These are phyloP conservation scores for Raphanus sativus DNA, from an alignment of 345 rosid genomes.

Conservation along the genomic window DNA sequence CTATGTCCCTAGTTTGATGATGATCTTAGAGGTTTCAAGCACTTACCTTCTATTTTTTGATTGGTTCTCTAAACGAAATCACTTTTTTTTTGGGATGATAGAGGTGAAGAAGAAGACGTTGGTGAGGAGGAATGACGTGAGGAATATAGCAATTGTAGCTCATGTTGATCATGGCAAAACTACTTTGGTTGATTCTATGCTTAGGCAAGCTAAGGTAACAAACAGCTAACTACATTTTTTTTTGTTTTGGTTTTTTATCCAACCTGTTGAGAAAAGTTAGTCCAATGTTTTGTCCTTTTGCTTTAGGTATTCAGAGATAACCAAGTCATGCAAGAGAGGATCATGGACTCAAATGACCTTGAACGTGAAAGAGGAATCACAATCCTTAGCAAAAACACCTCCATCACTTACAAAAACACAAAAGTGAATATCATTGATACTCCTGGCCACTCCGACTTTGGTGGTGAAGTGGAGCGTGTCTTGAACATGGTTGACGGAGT, in stretches of 20 bases:
- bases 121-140: constrained; percentile 69
- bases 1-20: not conserved
- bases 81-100: constrained; percentile 31
- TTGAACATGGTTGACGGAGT: constrained; percentile 99
- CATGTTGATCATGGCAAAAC: constrained; percentile 99
- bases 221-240: not conserved
- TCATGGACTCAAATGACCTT: constrained; percentile 96
- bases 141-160: constrained; percentile 96
- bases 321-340: constrained; percentile 83
- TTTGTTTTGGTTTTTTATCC: too few species aligned
- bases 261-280: too few species aligned
- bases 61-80: constrained; percentile 16
- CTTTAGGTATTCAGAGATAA: constrained; percentile 88
- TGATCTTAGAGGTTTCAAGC: not conserved
- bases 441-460: constrained; percentile 98
- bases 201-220: constrained; percentile 84
- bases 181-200: constrained; percentile 96
- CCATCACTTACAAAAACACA: constrained; percentile 79
- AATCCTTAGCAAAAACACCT: constrained; percentile 92
- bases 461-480: constrained; percentile 99
- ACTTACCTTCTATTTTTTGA: not conserved
- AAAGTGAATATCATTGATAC: constrained; percentile 94
- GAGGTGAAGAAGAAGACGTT: constrained; percentile 81
- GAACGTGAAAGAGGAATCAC: constrained; percentile 99
- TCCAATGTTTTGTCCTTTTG: too few species aligned